Percentiles rank a stretch among this genome's conserved stretches.
These are phyloP conservation scores for Parmales sp. DNA, from an alignment of 108 stramenopile species.

Conservation along the genomic window DNA sequence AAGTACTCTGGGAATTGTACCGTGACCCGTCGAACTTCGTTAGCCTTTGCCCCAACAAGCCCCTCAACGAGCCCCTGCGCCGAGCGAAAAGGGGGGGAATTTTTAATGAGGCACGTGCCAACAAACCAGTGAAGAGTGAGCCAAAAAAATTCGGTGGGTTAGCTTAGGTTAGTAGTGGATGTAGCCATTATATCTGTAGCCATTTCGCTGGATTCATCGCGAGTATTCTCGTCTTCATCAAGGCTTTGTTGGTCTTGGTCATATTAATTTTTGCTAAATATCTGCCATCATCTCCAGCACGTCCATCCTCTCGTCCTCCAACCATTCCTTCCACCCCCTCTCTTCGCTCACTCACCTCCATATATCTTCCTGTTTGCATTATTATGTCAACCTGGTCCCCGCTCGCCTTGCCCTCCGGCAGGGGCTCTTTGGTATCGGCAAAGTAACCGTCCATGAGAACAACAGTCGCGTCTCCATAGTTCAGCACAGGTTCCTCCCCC, in stretches of 20 bases:
- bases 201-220: too few species aligned
- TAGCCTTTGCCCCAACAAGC: constrained; percentile 65
- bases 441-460: constrained; percentile 79
- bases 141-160: too few species aligned
- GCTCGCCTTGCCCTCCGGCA: constrained; percentile 69
- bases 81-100: too few species aligned
- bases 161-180: too few species aligned
- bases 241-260: too few species aligned
- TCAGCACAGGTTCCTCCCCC: constrained; percentile 37
- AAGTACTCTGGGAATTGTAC: constrained; percentile 72
- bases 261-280: too few species aligned
- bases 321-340: constrained; percentile 12
- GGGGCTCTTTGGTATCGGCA: constrained; percentile 52
- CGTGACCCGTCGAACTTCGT: constrained; percentile 45
- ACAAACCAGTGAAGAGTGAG: too few species aligned
- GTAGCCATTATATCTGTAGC: too few species aligned
- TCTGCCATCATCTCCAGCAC: too few species aligned
- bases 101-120: too few species aligned
- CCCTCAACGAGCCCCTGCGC: constrained; percentile 73
- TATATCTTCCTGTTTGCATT: constrained; percentile 68
- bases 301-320: neutral
- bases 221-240: too few species aligned
- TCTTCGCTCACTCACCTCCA: too few species aligned
- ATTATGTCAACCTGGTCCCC: constrained; percentile 74
- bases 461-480: constrained; percentile 65